Base-by-base conservation (phyloP, 75 land plant genomes). In the Picea sitchensis region DNA sequence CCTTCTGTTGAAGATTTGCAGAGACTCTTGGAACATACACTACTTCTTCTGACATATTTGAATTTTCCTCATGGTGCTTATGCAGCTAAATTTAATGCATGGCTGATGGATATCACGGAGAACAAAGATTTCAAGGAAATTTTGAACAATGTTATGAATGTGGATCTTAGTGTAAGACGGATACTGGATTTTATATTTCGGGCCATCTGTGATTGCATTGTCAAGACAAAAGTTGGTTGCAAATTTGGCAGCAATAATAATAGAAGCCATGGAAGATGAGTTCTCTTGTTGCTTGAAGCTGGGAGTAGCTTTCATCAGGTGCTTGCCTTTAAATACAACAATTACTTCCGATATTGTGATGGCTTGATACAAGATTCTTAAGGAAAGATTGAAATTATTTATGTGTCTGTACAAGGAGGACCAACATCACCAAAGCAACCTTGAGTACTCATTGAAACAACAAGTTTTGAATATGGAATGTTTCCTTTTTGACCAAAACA, bases 21-120 rank as follows among this genome's bases (percentile, higher is more conserved):
- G 14, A 97, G 99, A 80, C 81, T 95, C 58, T 75, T 93, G 72
- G 89, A 93, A 77, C 83, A 94, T 58, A 67, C 91, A 41, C 78
- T 97, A 14, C 44, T 61, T 77, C 83, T 97, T 84, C 98, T 98
- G 58, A 58, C 58, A 61, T 90, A 97, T 51, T 87, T 91, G 47
- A 79, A 30, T 67, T 78, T 91, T 57, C 83, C 89, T 61, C 78
- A 81, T 73, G 80, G 61, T 26, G 61, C 80, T 12, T 93, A 87
- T 86, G 87, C 77, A 26, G 61, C 61, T 21, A 79, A 81, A 18
- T 97, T 92, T 81, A 97, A 97, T 73, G 44, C 76, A 59, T 76
- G 76, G 56, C 73, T 93, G 47, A 51, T 71, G 8, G 86, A 86
- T 61, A 78, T 92, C 26, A 73, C 94, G 30, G 77, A 76, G 61